phyloP scores from a whole-genome alignment of 2,329 filamentous ascomycete species.

The Elsinoe necatrix region DNA sequence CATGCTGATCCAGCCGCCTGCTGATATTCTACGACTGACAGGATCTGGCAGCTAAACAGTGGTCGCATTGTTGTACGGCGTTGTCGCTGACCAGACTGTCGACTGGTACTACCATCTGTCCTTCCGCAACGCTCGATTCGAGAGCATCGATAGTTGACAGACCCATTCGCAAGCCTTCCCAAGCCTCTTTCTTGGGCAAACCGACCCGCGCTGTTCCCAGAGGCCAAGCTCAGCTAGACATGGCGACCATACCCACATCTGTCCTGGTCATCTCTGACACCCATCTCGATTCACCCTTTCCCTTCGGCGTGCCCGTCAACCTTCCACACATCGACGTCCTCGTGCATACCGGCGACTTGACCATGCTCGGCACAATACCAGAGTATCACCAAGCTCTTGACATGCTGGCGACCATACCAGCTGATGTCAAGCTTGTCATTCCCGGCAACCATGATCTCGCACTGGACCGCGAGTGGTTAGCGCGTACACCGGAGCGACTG shows the following conservation, averaged over 20 bases:
- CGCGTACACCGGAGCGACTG: neutral
- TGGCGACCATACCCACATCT: neutral
- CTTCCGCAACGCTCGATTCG: too few relatives aligned
- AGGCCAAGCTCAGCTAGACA: neutral
- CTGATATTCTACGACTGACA: too few relatives aligned
- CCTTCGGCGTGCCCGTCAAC: conserved; percentile 14
- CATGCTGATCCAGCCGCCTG: too few relatives aligned
- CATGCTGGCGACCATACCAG: conserved; percentile 42
- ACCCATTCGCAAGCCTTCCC: too few relatives aligned
- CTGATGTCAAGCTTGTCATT: conserved; percentile 53
- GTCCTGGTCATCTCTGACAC: conserved; percentile 40
- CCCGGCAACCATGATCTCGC: conserved; percentile 56
- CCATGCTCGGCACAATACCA: conserved; percentile 39
- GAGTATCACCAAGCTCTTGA: conserved; percentile 43
- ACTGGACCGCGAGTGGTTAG: conserved; percentile 40
- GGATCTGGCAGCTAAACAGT: too few relatives aligned
- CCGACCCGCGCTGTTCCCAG: too few relatives aligned
- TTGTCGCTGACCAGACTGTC: too few relatives aligned
- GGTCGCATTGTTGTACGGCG: too few relatives aligned
- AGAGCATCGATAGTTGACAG: too few relatives aligned
- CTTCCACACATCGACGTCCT: conserved; percentile 28
- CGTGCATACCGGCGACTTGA: conserved; percentile 45
- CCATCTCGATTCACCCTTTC: conserved; percentile 22
- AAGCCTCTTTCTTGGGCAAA: too few relatives aligned
- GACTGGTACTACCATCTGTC: too few relatives aligned